Evolutionary conservation across 2,329 filamentous ascomycete species (phyloP), one percentile per base, ranked within the genome.

Genomic region (Ophiostoma piceae): DNA sequence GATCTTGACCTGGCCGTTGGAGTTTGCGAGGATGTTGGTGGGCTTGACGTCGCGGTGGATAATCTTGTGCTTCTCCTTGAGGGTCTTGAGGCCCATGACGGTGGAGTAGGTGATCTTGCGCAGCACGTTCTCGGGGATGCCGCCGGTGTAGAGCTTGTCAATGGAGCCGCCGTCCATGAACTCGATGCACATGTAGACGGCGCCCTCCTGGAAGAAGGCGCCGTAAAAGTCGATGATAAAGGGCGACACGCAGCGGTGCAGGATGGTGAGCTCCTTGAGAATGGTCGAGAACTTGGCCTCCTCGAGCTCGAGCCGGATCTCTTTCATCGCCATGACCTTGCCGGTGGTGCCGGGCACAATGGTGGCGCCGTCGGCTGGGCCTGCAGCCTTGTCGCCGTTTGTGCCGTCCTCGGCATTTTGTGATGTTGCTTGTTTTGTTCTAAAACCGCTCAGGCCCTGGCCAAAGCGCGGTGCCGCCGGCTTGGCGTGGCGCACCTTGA

Each of bases 171-270:
- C 95, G 77, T 99, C 94, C 95, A 99, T 99, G 80, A 93, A 97
- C 80, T 99, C 95, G 79, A 99, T 97, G 80, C 95, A 99, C 79
- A 99, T 98, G 79, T 99, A 99, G 1, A 99, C 95, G 0, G 95
- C 95, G 37, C 95, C 94, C 81, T 99, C 95, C 77, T 99, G 95
- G 84, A 97, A 99, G 79, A 99, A 99, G 5, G 95, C 95, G 0
- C 95, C 95, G 78, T 98, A 99, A 76, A 99, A 99, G 77, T 99
- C 94, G 79, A 99, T 95, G 74, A 99, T 98, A 79, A 94, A 97
- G 0, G 95, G 94, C 1, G 93, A 97, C 2, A 95, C 84, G 77
- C 95, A 99, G 75, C 95, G 91, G 80, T 99, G 95, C 2, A 99
- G 83, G 73, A 99, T 94, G 76, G 99, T 92, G 66, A 99, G 84